These are phyloP conservation scores for Tilletia caries DNA, from an alignment of 1,284 basidiomycete genomes.

Conservation along the genomic window DNA sequence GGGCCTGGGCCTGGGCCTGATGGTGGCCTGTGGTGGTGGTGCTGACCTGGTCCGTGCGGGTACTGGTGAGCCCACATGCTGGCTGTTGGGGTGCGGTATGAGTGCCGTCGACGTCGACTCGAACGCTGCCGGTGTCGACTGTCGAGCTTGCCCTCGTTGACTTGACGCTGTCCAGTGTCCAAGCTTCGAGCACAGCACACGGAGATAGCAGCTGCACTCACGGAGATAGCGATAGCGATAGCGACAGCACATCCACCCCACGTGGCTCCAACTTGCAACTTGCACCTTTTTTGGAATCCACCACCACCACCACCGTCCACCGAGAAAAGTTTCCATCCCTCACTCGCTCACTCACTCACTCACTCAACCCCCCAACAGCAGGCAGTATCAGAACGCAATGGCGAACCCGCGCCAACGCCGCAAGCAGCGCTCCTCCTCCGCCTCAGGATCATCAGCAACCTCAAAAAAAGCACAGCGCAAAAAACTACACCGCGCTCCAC, in stretches of 20 bases:
- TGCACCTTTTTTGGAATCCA: too few relatives aligned
- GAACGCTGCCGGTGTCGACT: too few relatives aligned
- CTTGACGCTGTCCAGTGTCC: too few relatives aligned
- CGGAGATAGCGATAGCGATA: too few relatives aligned
- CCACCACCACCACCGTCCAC: neutral
- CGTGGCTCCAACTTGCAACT: neutral
- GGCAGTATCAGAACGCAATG: too few relatives aligned
- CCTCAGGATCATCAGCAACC: slow-evolving; percentile 60
- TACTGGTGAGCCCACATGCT: neutral
- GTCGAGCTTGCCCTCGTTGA: too few relatives aligned
- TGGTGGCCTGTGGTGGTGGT: neutral
- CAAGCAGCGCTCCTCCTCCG: slow-evolving; percentile 67
- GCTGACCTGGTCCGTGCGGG: neutral
- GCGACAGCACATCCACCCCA: too few relatives aligned
- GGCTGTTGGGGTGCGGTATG: too few relatives aligned
- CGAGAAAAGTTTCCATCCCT: neutral
- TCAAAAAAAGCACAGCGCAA: slow-evolving; percentile 71
- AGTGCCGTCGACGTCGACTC: too few relatives aligned
- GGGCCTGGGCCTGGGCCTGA: neutral
- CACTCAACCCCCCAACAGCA: neutral
- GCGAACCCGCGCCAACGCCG: slow-evolving; percentile 85
- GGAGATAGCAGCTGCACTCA: too few relatives aligned
- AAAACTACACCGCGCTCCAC: slow-evolving; percentile 58
- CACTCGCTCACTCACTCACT: neutral
- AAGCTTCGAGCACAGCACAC: too few relatives aligned